Evolutionary conservation across 176 grass and related monocot species (phyloP).

Genomic region (Thalia dealbata): DNA sequence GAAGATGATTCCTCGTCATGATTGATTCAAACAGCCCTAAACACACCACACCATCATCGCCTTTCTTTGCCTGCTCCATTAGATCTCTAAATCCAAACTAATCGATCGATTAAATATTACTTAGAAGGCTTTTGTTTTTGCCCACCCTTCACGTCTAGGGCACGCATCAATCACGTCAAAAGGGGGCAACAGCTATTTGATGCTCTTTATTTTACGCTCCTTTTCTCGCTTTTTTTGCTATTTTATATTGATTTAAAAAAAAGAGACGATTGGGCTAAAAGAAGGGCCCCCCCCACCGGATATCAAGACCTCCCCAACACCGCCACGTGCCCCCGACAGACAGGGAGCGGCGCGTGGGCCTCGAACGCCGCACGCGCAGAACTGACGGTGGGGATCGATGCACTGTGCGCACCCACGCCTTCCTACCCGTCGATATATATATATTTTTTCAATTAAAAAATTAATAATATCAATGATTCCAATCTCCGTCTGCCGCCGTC

Average conservation of each 20-base stretch:
- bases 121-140: no score
- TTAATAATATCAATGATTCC: no score
- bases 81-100: no score
- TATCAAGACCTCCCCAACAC: not conserved
- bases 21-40: no score
- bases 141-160: conserved; percentile 2
- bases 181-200: not conserved
- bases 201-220: not conserved
- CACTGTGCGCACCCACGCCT: not conserved
- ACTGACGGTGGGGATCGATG: not conserved
- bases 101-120: not conserved
- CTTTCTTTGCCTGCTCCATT: no score
- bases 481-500: no score
- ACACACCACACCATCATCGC: no score
- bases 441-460: no score
- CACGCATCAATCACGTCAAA: conserved; percentile 4
- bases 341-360: not conserved
- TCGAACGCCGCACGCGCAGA: not conserved
- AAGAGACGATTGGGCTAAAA: not conserved
- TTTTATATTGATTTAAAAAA: not conserved
- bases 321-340: not conserved
- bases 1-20: no score
- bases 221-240: no score
- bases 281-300: not conserved
- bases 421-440: no score